Evolutionary conservation across 1,284 basidiomycete species (phyloP).

Genomic region (Lentinula novae-zelandiae): DNA sequence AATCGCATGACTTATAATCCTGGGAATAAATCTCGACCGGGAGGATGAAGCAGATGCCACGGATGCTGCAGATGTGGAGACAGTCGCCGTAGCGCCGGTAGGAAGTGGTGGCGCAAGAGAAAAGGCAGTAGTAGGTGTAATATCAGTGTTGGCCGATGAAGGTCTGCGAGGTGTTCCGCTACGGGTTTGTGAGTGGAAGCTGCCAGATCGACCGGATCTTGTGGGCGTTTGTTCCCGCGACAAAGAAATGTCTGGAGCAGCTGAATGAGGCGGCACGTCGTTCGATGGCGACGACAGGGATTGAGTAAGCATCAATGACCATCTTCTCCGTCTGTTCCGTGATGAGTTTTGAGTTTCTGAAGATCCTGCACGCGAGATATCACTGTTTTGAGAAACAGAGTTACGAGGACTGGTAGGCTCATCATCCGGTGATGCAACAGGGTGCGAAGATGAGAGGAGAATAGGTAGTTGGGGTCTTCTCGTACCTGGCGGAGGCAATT

Average conservation of each 20-base stretch:
- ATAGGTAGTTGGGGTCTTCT: constrained; percentile 64
- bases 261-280: background rate
- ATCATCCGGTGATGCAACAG: constrained; percentile 36
- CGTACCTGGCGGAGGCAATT: constrained; percentile 67
- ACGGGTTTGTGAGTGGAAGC: constrained; percentile 10
- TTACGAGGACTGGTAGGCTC: constrained; percentile 44
- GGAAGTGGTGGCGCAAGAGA: constrained; percentile 9
- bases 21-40: constrained; percentile 61
- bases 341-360: constrained; percentile 12
- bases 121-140: background rate
- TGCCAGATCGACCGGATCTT: background rate
- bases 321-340: constrained; percentile 42
- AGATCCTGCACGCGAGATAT: constrained; percentile 23
- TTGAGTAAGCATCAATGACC: constrained; percentile 42
- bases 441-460: constrained; percentile 42
- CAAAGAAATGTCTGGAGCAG: constrained; percentile 1
- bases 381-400: constrained; percentile 38
- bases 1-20: constrained; percentile 66
- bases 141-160: constrained; percentile 14
- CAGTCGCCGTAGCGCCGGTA: constrained; percentile 10
- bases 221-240: constrained; percentile 13
- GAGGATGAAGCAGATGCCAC: constrained; percentile 35
- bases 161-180: constrained; percentile 13
- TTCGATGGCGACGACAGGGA: constrained; percentile 10
- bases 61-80: constrained; percentile 24